Conservation (phyloP, 495 filamentous ascomycete species). For the Baudoinia panamericana region DNA sequence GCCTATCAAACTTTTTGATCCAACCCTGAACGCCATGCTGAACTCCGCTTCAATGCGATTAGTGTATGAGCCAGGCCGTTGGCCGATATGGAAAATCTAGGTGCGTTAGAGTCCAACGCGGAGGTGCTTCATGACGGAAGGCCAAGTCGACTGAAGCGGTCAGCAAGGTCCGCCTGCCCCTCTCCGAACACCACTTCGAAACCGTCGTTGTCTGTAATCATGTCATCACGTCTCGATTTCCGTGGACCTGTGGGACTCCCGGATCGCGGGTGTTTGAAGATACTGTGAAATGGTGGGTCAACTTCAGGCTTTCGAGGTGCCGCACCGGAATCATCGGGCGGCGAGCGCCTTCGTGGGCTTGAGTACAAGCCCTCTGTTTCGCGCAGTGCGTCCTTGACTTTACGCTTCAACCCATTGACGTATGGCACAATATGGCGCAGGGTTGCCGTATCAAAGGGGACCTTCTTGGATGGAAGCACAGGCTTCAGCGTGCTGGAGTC, state of each 20-base stretch:
- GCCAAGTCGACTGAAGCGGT: conserved; percentile 11
- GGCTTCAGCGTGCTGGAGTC: conserved; percentile 36
- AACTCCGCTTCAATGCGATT: conserved; percentile 6
- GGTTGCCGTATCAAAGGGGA: conserved; percentile 84
- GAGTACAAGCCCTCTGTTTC: conserved; percentile 33
- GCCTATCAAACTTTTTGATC: conserved; percentile 6
- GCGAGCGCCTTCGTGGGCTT: conserved; percentile 42
- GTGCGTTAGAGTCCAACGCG: too few species aligned
- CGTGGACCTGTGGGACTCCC: conserved; percentile 30
- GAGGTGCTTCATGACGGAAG: background rate
- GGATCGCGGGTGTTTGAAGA: conserved; percentile 44
- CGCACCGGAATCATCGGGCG: conserved; percentile 2
- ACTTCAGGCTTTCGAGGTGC: background rate
- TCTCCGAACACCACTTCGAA: conserved; percentile 3
- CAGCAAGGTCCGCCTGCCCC: conserved; percentile 9
- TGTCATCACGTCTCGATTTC: conserved; percentile 38
- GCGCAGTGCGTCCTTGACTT: conserved; percentile 56
- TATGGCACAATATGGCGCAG: conserved; percentile 76
- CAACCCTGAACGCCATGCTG: background rate
- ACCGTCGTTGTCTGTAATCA: conserved; percentile 33
- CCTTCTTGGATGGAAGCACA: conserved; percentile 50
- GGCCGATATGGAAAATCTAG: too few species aligned
- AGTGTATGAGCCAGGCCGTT: too few species aligned
- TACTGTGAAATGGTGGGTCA: conserved; percentile 34
- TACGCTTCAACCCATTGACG: conserved; percentile 66